Evolutionary conservation across 768 basidiomycete species (phyloP).

Genomic region (Sarcomyxa edulis): DNA sequence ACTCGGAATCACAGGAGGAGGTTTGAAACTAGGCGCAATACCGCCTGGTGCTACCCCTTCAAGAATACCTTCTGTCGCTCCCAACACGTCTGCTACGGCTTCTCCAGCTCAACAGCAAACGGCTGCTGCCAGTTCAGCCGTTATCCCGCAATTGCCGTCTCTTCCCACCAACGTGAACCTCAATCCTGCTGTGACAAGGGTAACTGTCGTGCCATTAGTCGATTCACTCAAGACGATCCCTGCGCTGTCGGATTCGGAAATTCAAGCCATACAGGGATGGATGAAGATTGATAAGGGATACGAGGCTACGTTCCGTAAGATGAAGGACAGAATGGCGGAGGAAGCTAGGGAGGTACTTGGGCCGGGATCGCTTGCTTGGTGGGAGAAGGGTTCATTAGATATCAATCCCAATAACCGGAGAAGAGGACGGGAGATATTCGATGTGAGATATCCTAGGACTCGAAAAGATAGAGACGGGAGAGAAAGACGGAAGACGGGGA

Average conservation of each 20-base stretch:
- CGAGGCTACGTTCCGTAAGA: slow-evolving; percentile 39
- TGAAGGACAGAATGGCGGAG: slow-evolving; percentile 46
- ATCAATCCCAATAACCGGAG: slow-evolving; percentile 31
- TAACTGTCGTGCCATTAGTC: slow-evolving; percentile 56
- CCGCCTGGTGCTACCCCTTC: slow-evolving; percentile 8
- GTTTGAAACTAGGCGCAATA: slow-evolving; percentile 6
- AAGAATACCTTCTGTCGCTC: slow-evolving; percentile 6
- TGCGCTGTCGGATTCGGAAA: slow-evolving; percentile 43
- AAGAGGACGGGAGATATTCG: slow-evolving; percentile 43
- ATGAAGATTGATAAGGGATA: slow-evolving; percentile 59
- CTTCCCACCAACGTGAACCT: slow-evolving; percentile 38
- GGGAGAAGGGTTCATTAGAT: slow-evolving; percentile 51
- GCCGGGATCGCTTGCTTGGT: slow-evolving; percentile 45
- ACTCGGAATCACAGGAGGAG: too few species aligned
- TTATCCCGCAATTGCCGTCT: slow-evolving; percentile 30
- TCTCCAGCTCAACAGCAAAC: slow-evolving; percentile 11
- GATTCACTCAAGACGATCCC: slow-evolving; percentile 53
- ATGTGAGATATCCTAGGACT: slow-evolving; percentile 39
- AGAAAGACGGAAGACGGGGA: slow-evolving; percentile 42
- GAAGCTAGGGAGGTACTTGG: slow-evolving; percentile 45
- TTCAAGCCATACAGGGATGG: slow-evolving; percentile 53
- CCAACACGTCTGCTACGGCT: slow-evolving; percentile 4
- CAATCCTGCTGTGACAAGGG: slow-evolving; percentile 52
- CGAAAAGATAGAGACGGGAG: slow-evolving; percentile 31
- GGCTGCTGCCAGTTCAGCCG: too few species aligned